Evolutionary conservation across 2,329 filamentous ascomycete genomes (phyloP), one percentile per base, ranked within the genome.

Genomic region (Trichophyton mentagrophytes): DNA sequence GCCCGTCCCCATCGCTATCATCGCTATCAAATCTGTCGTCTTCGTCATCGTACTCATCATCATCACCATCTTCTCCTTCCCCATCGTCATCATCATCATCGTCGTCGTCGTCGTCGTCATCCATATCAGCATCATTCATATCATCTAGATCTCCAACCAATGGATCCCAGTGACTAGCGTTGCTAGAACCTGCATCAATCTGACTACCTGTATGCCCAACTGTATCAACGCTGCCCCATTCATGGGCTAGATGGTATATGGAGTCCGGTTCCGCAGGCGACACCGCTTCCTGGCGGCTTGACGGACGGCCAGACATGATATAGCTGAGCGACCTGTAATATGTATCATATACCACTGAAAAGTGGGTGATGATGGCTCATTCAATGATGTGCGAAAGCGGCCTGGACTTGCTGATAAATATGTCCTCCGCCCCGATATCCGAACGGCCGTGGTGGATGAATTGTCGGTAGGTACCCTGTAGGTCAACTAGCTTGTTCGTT

Each of bases 211-310:
- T 15, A 59, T 49, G 3, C 7, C 30, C 66, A 63, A 55, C n/a
- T 7, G 40, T 7, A 17, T 66, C 67, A 17, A 69, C 68, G 59
- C 75, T 73, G 71, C 61, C 65, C 65, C 20, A 71, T 68, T 74
- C 73, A 60, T 65, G 66, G 15, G 72, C 69, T 8, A 70, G 68
- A 61, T 76, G 74, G 66, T 73, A 74, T 30, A 68, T 61, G 25
- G 68, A 66, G 5, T 64, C 64, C 13, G 68, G 67, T 42, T 66
- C 69, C 17, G 63, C 63, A 15, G 63, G 61, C 44, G 62, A 65
- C 15, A 63, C 53, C 42, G 64, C 27, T 36, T 40, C 40, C 56
- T 46, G 56, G 6, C 33, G 20, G 56, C 6, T 27, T 9, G 40
- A 25, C 1, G n/a, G 8, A 44, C 9, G 56, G 4, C 56, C 13